phyloP scores from a whole-genome alignment of 1,139 yeast genomes.

The Casaregolazyma suthepensis region DNA sequence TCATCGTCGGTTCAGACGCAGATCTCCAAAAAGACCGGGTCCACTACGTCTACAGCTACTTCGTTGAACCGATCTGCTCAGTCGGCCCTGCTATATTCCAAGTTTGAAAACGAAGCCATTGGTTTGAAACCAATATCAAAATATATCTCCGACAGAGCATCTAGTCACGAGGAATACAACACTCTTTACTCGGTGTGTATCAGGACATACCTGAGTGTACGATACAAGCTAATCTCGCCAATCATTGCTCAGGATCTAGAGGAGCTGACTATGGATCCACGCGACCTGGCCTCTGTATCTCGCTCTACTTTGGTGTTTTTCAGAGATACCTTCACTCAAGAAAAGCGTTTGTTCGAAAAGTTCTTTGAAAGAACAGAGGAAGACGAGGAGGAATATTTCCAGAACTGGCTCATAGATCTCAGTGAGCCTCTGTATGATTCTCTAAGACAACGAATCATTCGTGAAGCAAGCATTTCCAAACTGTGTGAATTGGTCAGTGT shows the following conservation, averaged over 20 bases:
- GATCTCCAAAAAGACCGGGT: slow-evolving; percentile 1
- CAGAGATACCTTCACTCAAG: slow-evolving; percentile 57
- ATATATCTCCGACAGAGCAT: slow-evolving; percentile 48
- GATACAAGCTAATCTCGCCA: slow-evolving; percentile 44
- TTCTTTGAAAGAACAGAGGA: slow-evolving; percentile 38
- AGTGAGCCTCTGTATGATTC: slow-evolving; percentile 74
- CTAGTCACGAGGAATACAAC: slow-evolving; percentile 48
- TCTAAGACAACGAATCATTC: slow-evolving; percentile 57
- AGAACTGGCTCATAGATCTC: slow-evolving; percentile 53
- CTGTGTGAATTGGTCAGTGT: slow-evolving; percentile 73
- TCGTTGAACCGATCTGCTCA: slow-evolving; percentile 35
- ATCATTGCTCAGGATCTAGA: slow-evolving; percentile 34
- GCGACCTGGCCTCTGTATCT: slow-evolving; percentile 26
- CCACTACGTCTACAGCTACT: slow-evolving; percentile 19
- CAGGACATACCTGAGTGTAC: slow-evolving; percentile 52
- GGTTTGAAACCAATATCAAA: slow-evolving; percentile 41
- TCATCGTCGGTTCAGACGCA: slow-evolving; percentile 38
- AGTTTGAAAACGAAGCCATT: slow-evolving; percentile 45
- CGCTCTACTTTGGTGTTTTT: slow-evolving; percentile 29
- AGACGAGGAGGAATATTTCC: slow-evolving; percentile 34
- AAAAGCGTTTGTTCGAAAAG: slow-evolving; percentile 48
- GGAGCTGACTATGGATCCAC: slow-evolving; percentile 20
- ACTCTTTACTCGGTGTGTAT: slow-evolving; percentile 67
- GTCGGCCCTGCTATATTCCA: slow-evolving; percentile 56
- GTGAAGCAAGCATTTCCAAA: slow-evolving; percentile 59